Percentiles rank a stretch among this genome's conserved stretches.
Conservation (phyloP, 1,139 yeast species). For the Fermentozyma sake region DNA sequence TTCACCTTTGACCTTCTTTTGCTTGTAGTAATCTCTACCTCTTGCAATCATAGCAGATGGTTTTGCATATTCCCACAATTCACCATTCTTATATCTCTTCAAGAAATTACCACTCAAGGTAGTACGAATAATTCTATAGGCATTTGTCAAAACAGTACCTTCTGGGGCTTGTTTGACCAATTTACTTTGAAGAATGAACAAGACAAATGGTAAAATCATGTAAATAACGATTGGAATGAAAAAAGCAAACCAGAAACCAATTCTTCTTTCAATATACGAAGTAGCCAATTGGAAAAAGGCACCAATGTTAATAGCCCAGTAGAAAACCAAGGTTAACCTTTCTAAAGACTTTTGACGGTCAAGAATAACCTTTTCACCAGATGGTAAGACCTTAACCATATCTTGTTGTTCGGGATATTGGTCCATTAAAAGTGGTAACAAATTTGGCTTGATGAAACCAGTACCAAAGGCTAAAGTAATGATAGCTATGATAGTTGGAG, state of each 20-base stretch:
- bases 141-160: conserved; percentile 46
- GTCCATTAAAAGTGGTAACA: conserved; percentile 49
- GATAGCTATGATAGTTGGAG: conserved; percentile 15
- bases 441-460: conserved; percentile 49
- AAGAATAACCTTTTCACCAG: conserved; percentile 65
- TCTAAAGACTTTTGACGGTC: conserved; percentile 71
- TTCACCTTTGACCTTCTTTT: too few relatives aligned
- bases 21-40: conserved; percentile 30
- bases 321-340: conserved; percentile 71
- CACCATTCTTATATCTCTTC: conserved; percentile 27
- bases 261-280: conserved; percentile 61
- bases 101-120: conserved; percentile 39
- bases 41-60: conserved; percentile 46
- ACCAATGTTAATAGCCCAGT: conserved; percentile 78
- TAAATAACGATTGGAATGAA: conserved; percentile 53
- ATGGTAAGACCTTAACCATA: conserved; percentile 52
- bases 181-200: conserved; percentile 32
- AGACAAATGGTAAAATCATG: conserved; percentile 43
- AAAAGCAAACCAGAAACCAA: conserved; percentile 78
- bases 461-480: conserved; percentile 29
- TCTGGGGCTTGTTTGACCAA: conserved; percentile 38
- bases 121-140: conserved; percentile 35
- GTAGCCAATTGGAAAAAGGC: conserved; percentile 76
- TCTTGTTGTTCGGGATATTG: conserved; percentile 52
- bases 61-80: conserved; percentile 53